A percentile compares a stretch with the other conserved stretches of the same genome.
Evolutionary conservation across 768 basidiomycete genomes (phyloP).

Genomic region (Lyophyllum decastes): DNA sequence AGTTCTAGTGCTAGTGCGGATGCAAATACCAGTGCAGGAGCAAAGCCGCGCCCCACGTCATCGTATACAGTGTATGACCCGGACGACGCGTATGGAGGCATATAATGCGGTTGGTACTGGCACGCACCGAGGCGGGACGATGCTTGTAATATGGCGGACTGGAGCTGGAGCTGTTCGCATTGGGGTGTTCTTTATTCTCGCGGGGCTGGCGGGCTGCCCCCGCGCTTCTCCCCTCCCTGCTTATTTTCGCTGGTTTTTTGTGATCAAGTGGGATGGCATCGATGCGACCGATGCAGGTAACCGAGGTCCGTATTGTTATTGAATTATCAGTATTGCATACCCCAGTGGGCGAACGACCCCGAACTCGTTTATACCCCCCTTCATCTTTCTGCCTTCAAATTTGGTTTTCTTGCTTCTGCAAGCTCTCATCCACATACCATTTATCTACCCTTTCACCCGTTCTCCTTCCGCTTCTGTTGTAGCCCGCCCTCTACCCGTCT

Average conservation of each 20-base stretch:
- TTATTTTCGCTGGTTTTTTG: background rate
- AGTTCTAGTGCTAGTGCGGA: background rate
- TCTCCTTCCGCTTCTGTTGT: background rate
- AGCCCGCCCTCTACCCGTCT: background rate
- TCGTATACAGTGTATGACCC: slow-evolving; percentile 56
- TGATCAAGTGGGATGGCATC: background rate
- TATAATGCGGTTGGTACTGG: slow-evolving; percentile 34
- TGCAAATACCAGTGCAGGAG: background rate
- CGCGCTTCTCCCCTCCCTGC: slow-evolving; percentile 2
- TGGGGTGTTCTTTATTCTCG: background rate
- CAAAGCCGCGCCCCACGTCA: slow-evolving; percentile 14
- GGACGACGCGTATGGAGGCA: slow-evolving; percentile 71
- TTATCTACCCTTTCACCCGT: background rate
- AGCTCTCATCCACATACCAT: background rate
- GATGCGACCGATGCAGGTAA: background rate
- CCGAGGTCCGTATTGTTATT: too few relatives aligned
- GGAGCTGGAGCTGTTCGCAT: background rate
- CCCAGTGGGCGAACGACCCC: slow-evolving; percentile 14
- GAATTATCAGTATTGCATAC: background rate
- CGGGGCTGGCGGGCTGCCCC: slow-evolving; percentile 5
- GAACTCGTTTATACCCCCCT: slow-evolving; percentile 15
- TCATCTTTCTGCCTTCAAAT: background rate
- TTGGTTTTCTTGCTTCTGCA: background rate
- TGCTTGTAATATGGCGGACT: too few relatives aligned
- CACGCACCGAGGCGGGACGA: background rate